These are phyloP conservation scores for Peniophora sp. DNA, from an alignment of 1,284 basidiomycete species.

Conservation along the genomic window DNA sequence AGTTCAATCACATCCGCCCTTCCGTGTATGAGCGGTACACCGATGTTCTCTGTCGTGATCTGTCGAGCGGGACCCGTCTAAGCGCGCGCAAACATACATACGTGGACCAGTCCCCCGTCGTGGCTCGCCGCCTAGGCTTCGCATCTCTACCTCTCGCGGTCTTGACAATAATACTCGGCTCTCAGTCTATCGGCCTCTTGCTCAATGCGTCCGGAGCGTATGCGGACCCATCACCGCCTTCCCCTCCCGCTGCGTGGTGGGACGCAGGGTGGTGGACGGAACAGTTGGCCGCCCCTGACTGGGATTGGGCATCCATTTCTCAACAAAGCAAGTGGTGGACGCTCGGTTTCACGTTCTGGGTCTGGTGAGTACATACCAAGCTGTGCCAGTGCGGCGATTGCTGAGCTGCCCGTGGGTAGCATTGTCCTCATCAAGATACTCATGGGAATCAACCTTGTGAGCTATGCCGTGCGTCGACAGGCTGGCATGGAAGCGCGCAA, in stretches of 20 bases:
- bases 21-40: slow-evolving; percentile 94
- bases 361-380: slow-evolving; percentile 51
- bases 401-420: slow-evolving; percentile 29
- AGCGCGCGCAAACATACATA: slow-evolving; percentile 79
- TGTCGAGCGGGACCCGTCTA: slow-evolving; percentile 73
- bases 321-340: slow-evolving; percentile 55
- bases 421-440: slow-evolving; percentile 83
- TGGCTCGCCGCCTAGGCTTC: slow-evolving; percentile 90
- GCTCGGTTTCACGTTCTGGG: slow-evolving; percentile 69
- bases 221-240: slow-evolving; percentile 24
- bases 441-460: slow-evolving; percentile 79
- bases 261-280: slow-evolving; percentile 19
- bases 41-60: slow-evolving; percentile 92
- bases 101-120: slow-evolving; percentile 93
- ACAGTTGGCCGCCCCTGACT: slow-evolving; percentile 31
- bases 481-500: slow-evolving; percentile 72
- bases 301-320: slow-evolving; percentile 36
- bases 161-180: slow-evolving; percentile 81
- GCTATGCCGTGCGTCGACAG: slow-evolving; percentile 71
- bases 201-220: slow-evolving; percentile 20
- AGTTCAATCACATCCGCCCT: slow-evolving; percentile 94
- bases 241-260: slow-evolving; percentile 20
- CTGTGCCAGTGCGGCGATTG: neutral
- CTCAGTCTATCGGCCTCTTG: slow-evolving; percentile 70
- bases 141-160: slow-evolving; percentile 90